These are phyloP conservation scores for Sisymbrium irio DNA, from an alignment of 345 rosid species.

Conservation along the genomic window DNA sequence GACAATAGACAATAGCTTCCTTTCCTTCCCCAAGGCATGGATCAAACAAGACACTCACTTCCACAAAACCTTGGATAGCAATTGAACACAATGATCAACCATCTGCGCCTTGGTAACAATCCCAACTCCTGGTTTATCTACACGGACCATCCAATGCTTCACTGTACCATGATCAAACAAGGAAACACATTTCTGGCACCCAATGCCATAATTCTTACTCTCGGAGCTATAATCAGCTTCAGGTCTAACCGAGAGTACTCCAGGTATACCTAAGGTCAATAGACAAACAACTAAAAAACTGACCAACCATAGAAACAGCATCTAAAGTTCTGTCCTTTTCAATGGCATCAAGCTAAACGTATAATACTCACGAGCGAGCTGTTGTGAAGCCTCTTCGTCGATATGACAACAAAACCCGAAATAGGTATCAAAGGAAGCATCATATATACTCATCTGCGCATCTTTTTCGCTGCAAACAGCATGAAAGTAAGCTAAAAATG, in stretches of 20 bases:
- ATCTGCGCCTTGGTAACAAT: slow-evolving; percentile 89
- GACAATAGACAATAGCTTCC: not conserved
- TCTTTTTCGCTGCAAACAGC: slow-evolving; percentile 53
- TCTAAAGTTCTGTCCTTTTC: not conserved
- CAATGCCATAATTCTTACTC: slow-evolving; percentile 40
- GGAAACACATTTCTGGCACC: slow-evolving; percentile 30
- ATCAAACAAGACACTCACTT: slow-evolving; percentile 49
- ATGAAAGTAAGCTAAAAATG: not conserved
- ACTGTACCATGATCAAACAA: slow-evolving; percentile 62
- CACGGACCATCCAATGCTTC: slow-evolving; percentile 70
- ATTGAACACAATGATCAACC: slow-evolving; percentile 75
- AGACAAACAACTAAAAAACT: not conserved
- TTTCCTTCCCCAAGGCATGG: not conserved
- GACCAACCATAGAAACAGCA: not conserved
- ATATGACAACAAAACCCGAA: slow-evolving; percentile 79
- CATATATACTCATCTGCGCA: slow-evolving; percentile 76
- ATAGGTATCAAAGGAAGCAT: slow-evolving; percentile 51
- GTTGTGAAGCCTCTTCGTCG: slow-evolving; percentile 57
- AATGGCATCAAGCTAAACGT: not conserved
- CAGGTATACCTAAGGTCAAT: slow-evolving; percentile 57
- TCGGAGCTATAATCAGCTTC: slow-evolving; percentile 49
- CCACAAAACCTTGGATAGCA: slow-evolving; percentile 71
- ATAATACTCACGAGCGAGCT: slow-evolving; percentile 49
- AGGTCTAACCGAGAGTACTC: slow-evolving; percentile 63
- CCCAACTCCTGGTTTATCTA: slow-evolving; percentile 70